phyloP scores from a whole-genome alignment of 148 eudicot genomes.

The Arbutus unedo region DNA sequence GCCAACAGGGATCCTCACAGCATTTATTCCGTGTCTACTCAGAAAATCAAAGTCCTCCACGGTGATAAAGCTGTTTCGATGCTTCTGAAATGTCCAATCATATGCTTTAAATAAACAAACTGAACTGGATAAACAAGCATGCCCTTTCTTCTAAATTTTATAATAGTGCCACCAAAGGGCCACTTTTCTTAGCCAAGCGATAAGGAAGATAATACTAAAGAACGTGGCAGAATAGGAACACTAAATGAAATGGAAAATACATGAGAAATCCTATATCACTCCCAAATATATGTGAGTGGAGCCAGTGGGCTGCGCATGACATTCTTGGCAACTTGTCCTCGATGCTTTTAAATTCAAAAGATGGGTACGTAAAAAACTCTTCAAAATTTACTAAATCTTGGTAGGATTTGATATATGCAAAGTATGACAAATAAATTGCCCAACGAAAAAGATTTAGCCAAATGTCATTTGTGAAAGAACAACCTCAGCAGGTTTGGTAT shows the following conservation, averaged over 20 bases:
- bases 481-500: background rate
- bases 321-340: background rate
- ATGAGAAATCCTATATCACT: background rate
- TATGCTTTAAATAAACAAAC: slow-evolving; percentile 8
- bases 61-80: slow-evolving; percentile 67
- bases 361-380: background rate
- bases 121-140: background rate
- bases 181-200: background rate
- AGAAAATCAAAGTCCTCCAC: slow-evolving; percentile 59
- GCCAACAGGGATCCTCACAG: slow-evolving; percentile 90
- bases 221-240: background rate
- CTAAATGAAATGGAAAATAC: background rate
- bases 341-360: background rate
- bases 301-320: background rate
- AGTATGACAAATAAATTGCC: background rate
- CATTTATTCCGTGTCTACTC: slow-evolving; percentile 57
- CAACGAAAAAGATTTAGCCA: background rate
- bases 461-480: background rate
- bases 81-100: slow-evolving; percentile 52
- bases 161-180: background rate
- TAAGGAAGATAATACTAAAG: background rate
- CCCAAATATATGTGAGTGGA: background rate
- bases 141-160: background rate
- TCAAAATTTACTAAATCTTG: background rate
- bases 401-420: background rate